Conservation (phyloP, 2,329 filamentous ascomycete species). For the Claviceps sp. region DNA sequence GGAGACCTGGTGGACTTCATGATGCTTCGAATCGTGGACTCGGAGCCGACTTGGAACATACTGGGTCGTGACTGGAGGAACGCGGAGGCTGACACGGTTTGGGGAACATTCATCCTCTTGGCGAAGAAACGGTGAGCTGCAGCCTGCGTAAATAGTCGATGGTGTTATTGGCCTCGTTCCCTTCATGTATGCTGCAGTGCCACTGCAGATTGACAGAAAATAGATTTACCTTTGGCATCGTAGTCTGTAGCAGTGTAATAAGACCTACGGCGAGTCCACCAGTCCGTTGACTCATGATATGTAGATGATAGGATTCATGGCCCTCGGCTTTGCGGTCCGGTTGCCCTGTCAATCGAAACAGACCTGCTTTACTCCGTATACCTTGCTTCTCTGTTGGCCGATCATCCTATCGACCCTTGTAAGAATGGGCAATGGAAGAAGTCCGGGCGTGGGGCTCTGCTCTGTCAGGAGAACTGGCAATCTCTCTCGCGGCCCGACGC, state of each 20-base stretch:
- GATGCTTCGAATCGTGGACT: conserved; percentile 42
- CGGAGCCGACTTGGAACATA: conserved; percentile 38
- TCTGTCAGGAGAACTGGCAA: conserved; percentile 2
- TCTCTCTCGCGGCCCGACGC: not conserved
- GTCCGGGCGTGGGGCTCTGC: conserved; percentile 1
- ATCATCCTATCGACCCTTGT: not conserved
- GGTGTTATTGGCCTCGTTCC: too few species aligned
- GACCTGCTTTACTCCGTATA: not conserved
- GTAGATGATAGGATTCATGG: too few species aligned
- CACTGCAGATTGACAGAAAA: too few species aligned
- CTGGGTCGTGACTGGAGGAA: conserved; percentile 37
- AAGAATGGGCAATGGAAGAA: not conserved
- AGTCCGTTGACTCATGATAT: too few species aligned
- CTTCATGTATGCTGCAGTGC: too few species aligned
- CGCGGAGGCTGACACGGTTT: conserved; percentile 41
- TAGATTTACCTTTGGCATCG: too few species aligned
- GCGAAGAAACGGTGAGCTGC: conserved; percentile 26
- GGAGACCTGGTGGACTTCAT: conserved; percentile 51
- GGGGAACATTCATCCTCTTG: conserved; percentile 47
- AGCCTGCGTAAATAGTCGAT: too few species aligned
- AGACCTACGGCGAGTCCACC: too few species aligned
- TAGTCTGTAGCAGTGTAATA: too few species aligned
- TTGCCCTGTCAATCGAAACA: conserved; percentile 1
- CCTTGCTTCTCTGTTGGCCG: not conserved
- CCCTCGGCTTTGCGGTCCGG: not conserved